Percentiles rank a stretch among this genome's conserved stretches.
These are phyloP conservation scores for Ceratobasidium sp. DNA, from an alignment of 1,284 basidiomycete genomes.

Conservation along the genomic window DNA sequence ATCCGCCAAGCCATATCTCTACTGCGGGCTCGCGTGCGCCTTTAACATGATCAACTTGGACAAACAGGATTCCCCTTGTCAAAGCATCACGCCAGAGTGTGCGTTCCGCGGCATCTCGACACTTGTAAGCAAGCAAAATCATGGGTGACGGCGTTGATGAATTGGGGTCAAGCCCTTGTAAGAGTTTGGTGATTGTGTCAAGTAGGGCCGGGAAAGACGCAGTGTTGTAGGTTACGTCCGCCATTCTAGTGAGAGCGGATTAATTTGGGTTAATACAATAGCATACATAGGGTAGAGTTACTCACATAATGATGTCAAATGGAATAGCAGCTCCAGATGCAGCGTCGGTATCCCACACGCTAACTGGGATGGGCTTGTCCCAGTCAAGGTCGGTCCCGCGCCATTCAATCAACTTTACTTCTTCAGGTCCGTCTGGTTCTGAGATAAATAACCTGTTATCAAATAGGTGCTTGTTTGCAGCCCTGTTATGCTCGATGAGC, in stretches of 20 bases:
- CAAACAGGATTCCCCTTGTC: conserved; percentile 66
- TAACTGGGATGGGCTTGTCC: conserved; percentile 62
- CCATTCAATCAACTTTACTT: conserved; percentile 50
- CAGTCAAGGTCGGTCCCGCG: conserved; percentile 76
- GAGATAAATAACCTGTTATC: not conserved
- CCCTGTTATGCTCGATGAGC: conserved; percentile 78
- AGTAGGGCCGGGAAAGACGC: conserved; percentile 80
- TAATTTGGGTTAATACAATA: not conserved
- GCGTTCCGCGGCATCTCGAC: conserved; percentile 80
- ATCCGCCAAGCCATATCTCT: conserved; percentile 76
- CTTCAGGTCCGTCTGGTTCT: conserved; percentile 7
- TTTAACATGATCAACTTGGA: conserved; percentile 65
- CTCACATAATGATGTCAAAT: conserved; percentile 49
- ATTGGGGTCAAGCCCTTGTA: conserved; percentile 53
- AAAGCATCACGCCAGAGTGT: conserved; percentile 74
- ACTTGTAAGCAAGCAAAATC: conserved; percentile 84
- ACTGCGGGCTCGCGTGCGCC: conserved; percentile 73
- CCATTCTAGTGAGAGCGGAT: conserved; percentile 71
- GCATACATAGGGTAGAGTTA: conserved; percentile 16
- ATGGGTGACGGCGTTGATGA: conserved; percentile 52
- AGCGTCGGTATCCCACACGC: conserved; percentile 4
- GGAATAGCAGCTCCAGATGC: not conserved
- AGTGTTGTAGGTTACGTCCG: conserved; percentile 92
- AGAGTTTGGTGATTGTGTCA: conserved; percentile 66
- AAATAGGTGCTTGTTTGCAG: conserved; percentile 60